phyloP scores from a whole-genome alignment of 1,139 yeast species.

The Geotrichum klebahnii region DNA sequence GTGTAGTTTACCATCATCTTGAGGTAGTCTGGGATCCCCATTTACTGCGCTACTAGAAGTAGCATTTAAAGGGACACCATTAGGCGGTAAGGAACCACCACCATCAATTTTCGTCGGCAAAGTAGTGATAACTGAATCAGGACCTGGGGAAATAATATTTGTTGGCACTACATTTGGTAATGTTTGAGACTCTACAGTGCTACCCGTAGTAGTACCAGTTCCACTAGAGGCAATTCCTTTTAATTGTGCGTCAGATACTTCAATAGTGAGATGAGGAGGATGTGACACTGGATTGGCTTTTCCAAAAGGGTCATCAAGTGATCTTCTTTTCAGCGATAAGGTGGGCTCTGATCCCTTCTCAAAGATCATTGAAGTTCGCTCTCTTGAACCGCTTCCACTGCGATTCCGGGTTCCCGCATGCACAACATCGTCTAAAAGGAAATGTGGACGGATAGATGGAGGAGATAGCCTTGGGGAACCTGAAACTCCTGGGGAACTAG shows the following conservation, averaged over 20 bases:
- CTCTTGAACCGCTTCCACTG: conserved; percentile 40
- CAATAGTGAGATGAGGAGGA: conserved; percentile 1
- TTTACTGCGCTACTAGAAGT: no score
- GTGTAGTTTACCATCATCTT: conserved; percentile 87
- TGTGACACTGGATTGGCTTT: neutral
- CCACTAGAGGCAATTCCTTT: no score
- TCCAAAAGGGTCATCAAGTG: neutral
- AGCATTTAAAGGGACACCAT: no score
- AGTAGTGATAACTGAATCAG: no score
- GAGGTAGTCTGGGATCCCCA: conserved; percentile 72
- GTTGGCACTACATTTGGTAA: no score
- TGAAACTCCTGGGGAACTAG: no score
- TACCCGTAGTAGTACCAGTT: no score
- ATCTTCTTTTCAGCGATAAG: neutral
- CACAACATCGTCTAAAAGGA: conserved; percentile 65
- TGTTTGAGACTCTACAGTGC: no score
- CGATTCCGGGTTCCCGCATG: conserved; percentile 46
- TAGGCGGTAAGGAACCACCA: no score
- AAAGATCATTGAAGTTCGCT: conserved; percentile 4
- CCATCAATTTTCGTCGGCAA: no score
- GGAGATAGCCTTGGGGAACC: conserved; percentile 47
- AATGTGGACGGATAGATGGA: conserved; percentile 75
- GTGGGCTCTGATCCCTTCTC: neutral
- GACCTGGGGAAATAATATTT: no score
- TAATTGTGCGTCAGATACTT: no score